These are phyloP conservation scores for Astrephomene gubernaculifera DNA, from an alignment of 139 green algal genomes.

Conservation along the genomic window DNA sequence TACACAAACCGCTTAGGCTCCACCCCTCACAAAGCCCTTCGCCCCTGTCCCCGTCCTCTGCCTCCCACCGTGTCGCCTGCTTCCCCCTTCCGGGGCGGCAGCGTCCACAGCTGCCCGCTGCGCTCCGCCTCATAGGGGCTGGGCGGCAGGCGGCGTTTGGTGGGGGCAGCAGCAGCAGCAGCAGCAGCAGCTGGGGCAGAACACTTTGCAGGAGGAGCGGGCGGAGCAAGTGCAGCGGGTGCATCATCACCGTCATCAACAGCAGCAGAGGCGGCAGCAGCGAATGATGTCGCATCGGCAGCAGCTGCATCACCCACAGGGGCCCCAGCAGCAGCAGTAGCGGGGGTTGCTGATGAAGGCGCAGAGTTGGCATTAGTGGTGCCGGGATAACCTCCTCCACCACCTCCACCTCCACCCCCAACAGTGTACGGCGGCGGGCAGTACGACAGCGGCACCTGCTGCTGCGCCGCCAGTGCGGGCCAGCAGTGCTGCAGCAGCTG, in stretches of 20 bases:
- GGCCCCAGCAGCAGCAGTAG: too few relatives aligned
- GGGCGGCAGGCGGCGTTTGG: too few relatives aligned
- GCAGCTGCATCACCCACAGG: too few relatives aligned
- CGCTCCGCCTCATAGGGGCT: background rate
- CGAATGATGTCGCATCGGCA: background rate
- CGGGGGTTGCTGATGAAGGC: too few relatives aligned
- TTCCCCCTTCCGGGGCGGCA: background rate
- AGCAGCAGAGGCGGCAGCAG: background rate
- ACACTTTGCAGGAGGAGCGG: too few relatives aligned
- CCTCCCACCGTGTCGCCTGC: background rate
- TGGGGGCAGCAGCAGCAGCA: background rate
- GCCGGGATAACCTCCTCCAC: too few relatives aligned
- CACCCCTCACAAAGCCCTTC: background rate
- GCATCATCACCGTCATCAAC: too few relatives aligned
- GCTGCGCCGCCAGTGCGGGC: background rate
- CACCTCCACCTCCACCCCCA: too few relatives aligned
- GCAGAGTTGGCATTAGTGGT: too few relatives aligned
- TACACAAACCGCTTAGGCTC: background rate
- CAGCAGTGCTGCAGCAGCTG: background rate
- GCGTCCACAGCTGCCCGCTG: background rate
- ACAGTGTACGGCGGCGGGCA: too few relatives aligned
- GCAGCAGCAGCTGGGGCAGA: too few relatives aligned
- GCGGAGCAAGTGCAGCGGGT: too few relatives aligned
- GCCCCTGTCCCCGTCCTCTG: background rate
- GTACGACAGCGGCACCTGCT: background rate